Evolutionary conservation across 306 rosid species (phyloP).

Genomic region (Casuarina glauca): DNA sequence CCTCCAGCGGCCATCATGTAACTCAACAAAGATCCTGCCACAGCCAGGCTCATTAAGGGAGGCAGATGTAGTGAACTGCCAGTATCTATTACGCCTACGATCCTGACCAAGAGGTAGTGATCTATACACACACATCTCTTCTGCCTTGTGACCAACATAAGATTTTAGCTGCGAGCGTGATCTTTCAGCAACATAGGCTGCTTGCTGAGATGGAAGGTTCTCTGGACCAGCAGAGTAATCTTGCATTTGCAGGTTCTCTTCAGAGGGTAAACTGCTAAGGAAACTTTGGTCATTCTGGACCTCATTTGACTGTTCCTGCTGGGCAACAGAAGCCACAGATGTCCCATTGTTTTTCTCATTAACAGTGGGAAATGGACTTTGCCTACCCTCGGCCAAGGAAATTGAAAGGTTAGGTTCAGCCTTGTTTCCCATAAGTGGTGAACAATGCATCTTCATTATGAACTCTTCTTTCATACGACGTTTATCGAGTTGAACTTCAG

Average conservation of each 20-base stretch:
- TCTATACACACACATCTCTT: slow-evolving; percentile 61
- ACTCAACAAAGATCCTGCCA: slow-evolving; percentile 80
- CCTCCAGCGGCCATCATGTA: slow-evolving; percentile 65
- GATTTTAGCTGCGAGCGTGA: slow-evolving; percentile 58
- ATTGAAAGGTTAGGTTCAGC: slow-evolving; percentile 35
- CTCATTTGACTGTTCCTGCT: slow-evolving; percentile 36
- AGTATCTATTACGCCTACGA: slow-evolving; percentile 71
- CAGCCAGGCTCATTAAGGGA: slow-evolving; percentile 78
- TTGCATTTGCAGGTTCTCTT: slow-evolving; percentile 45
- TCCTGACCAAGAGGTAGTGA: slow-evolving; percentile 81
- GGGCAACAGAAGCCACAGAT: slow-evolving; percentile 25
- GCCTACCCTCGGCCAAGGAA: slow-evolving; percentile 38
- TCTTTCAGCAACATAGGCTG: slow-evolving; percentile 52
- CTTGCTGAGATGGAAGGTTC: slow-evolving; percentile 43
- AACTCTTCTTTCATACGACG: slow-evolving; percentile 60
- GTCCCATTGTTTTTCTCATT: slow-evolving; percentile 36
- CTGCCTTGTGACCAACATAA: slow-evolving; percentile 63
- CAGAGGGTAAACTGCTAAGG: slow-evolving; percentile 38
- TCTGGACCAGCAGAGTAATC: slow-evolving; percentile 45
- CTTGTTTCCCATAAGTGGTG: slow-evolving; percentile 36
- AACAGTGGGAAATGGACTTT: slow-evolving; percentile 33
- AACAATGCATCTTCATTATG: slow-evolving; percentile 37
- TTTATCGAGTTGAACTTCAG: slow-evolving; percentile 68
- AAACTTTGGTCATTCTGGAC: slow-evolving; percentile 32
- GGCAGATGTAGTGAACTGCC: slow-evolving; percentile 67